Base-by-base conservation (phyloP, 2,329 filamentous ascomycete species). In the Intubia oerlemansii region DNA sequence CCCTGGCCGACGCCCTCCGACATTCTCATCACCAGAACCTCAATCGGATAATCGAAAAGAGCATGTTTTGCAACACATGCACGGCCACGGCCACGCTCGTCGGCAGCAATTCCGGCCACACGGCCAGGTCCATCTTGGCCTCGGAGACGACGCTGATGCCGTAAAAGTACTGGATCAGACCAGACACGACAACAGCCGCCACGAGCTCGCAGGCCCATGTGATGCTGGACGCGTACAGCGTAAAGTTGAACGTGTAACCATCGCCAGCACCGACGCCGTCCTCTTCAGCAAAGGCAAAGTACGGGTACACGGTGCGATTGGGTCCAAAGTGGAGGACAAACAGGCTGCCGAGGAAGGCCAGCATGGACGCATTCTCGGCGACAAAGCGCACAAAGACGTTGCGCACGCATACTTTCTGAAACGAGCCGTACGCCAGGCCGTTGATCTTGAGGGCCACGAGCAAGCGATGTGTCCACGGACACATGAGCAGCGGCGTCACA, bases 61-160 rank as follows among this genome's bases (percentile, higher is more conserved):
- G 47, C 70, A 76, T 76, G 44, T 75, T 76, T 49, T 76, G 70
- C 47, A 75, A 43, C 28, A 75, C 70, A 40, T 76, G 70, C 44
- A 75, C 50, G 52, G 66, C 67, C 14, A 74, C 69, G 14, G 64
- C 66, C 13, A 71, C 63, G 31, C 64, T 65, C 4, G 70, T 72
- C 12, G 70, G 70, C 40, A 76, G 47, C 41, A 76, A 47, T 51
- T 75, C 70, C 3, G 70, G 69, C 65, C 69, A 75, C 31, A 66
- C 62, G 6, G 59, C 61, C 38, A 76, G 50, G 46, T 76, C 70
- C 35, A 64, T 51, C 47, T 64, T 67, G 16, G 66, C 70, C 49
- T 76, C 70, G 23, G 63, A 52, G 12, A 66, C 68, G 28, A 74
- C 66, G 37, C 69, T 62, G 28, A 74, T 59, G 24, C 57, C 55